Base-by-base conservation (phyloP, 208 protist genomes). In the Entamoeba invadens region DNA sequence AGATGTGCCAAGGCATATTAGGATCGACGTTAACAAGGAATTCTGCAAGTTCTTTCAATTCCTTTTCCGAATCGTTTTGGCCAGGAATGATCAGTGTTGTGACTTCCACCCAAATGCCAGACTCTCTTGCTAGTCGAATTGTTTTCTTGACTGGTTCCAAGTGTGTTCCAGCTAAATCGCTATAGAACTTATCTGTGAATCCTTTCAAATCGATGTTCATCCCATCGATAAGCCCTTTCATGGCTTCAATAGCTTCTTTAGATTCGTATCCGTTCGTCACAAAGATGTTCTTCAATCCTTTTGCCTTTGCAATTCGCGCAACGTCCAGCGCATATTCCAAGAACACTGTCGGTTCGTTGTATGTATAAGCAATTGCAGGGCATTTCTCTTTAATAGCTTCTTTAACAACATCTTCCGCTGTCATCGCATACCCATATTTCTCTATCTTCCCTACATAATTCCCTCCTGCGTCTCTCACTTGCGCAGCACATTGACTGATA, bases 311-410 rank as follows among this genome's bases (percentile, higher is more conserved):
- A 0, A 96, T 42, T 46, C 44, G n/a, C 4, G 12, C 31, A 68
- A 68, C 45, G 38, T 96, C 94, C 4, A 47, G 45, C 8, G 38
- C 77, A 77, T 95, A 96, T 92, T 97, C 96, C 46, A 96, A 45
- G 50, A 95, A 96, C 35, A 96, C 95, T n/a, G 94, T 94, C 21
- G 96, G 96, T 45, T 97, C 96, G 92, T 96, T 96, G 92, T 96
- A 96, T 38, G 96, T 96, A 25, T 94, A 96, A 3, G 96, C 96
- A 35, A 96, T 96, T 10, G 5, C 12, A n/a, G 38, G 3, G 8
- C 35, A 50, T 10, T 92, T 47, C 6, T 35, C 92, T n/a, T 45
- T 92, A 16, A 45, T 45, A 1, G 45, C 31, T 21, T 44, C 10
- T n/a, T 14, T 18, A 10, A 93, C 91, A 46, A 94, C 50, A 16